A percentile compares a stretch with the other conserved stretches of the same genome.
These are phyloP conservation scores for Chlorella sorokiniana DNA, from an alignment of 139 green algal species.

Conservation along the genomic window DNA sequence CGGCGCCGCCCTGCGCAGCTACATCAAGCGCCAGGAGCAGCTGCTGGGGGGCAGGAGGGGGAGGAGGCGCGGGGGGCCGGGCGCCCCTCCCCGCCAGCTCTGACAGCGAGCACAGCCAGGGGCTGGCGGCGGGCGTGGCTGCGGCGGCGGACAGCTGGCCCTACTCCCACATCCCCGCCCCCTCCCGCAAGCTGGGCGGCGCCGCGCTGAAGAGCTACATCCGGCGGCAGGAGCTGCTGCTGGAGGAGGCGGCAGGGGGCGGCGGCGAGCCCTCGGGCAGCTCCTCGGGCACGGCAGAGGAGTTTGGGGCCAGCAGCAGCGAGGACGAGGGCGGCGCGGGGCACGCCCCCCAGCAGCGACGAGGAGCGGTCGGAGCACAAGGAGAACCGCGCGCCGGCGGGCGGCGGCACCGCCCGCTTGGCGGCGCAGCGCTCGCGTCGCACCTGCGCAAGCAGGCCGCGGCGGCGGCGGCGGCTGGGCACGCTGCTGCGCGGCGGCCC, in stretches of 20 bases:
- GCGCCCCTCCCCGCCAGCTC: not conserved
- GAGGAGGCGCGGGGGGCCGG: not conserved
- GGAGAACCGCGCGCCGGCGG: slow-evolving; percentile 13
- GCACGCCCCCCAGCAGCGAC: not conserved
- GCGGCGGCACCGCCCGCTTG: not conserved
- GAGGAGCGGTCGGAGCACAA: slow-evolving; percentile 9
- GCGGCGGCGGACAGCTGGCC: not conserved
- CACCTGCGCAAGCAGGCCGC: slow-evolving; percentile 3
- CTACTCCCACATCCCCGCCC: not conserved
- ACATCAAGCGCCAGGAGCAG: slow-evolving; percentile 13
- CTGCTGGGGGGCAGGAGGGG: not conserved
- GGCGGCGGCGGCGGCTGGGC: not conserved
- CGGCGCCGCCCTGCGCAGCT: slow-evolving; percentile 14
- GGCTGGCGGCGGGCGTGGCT: not conserved
- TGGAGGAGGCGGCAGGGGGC: not conserved
- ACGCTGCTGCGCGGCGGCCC: not conserved
- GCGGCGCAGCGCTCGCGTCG: slow-evolving; percentile 11
- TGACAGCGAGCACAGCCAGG: not conserved
- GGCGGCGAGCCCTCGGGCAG: slow-evolving; percentile 14
- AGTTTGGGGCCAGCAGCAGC: slow-evolving; percentile 22
- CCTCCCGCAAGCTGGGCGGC: slow-evolving; percentile 1
- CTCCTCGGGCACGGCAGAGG: slow-evolving; percentile 18
- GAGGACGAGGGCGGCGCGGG: not conserved
- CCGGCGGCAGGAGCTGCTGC: slow-evolving; percentile 2
- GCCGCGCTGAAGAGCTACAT: not conserved